A percentile compares a stretch with the other conserved stretches of the same genome.
These are phyloP conservation scores for Aureobasidium subglaciale DNA, from an alignment of 2,329 filamentous ascomycete genomes.

Conservation along the genomic window DNA sequence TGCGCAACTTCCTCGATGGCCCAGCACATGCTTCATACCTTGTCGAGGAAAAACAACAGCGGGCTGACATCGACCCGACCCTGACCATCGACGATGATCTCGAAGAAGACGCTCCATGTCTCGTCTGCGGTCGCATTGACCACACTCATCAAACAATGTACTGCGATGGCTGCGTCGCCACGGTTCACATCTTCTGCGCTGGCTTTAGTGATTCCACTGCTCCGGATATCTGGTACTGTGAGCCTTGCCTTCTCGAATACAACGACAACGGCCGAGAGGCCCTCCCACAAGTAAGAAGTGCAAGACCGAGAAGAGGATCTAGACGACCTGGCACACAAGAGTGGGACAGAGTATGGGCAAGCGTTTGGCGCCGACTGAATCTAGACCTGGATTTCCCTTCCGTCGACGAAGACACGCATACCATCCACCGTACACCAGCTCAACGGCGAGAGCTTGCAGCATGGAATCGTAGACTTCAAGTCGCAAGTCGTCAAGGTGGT, in stretches of 20 bases:
- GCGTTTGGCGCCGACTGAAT: constrained; percentile 71
- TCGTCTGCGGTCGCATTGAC: constrained; percentile 73
- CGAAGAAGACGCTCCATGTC: constrained; percentile 66
- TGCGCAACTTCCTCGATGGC: constrained; percentile 68
- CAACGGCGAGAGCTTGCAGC: constrained; percentile 55
- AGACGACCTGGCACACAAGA: constrained; percentile 30
- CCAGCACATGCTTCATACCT: constrained; percentile 52
- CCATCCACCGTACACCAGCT: constrained; percentile 46
- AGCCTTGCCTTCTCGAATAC: constrained; percentile 58
- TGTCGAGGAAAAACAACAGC: constrained; percentile 79
- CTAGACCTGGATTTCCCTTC: constrained; percentile 82
- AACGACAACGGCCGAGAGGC: neutral
- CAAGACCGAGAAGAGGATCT: constrained; percentile 14
- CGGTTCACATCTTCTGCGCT: constrained; percentile 88
- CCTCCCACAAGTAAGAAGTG: neutral
- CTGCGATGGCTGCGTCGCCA: constrained; percentile 83
- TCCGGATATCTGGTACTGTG: constrained; percentile 71
- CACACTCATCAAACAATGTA: constrained; percentile 79
- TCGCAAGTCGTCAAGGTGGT: constrained; percentile 73
- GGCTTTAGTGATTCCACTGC: constrained; percentile 55
- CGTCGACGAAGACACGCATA: constrained; percentile 51
- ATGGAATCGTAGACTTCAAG: constrained; percentile 78
- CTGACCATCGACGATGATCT: constrained; percentile 61
- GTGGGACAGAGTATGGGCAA: constrained; percentile 80
- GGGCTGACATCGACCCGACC: constrained; percentile 78